Evolutionary conservation across 2,329 filamentous ascomycete genomes (phyloP), one percentile per base, ranked within the genome.

Genomic region (Pseudogymnoascus sp.): DNA sequence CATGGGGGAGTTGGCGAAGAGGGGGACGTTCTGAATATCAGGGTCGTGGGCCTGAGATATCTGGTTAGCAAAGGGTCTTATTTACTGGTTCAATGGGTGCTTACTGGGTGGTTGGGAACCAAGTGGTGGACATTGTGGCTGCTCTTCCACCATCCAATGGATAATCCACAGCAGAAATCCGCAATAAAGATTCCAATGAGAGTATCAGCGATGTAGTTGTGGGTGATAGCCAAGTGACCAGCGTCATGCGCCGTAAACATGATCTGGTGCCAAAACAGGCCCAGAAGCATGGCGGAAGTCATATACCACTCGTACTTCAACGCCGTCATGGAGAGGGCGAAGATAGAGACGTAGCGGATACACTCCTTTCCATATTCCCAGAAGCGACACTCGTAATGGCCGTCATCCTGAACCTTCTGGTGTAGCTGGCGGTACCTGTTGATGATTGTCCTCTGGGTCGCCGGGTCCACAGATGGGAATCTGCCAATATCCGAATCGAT

Each of bases 81-180:
- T 31, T 2, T 3, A 5, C 14, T 3, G 8, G 4, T 5, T 18
- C 14, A 18, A 53, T 1, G 8, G 4, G 65, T 83, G 80, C 69
- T 18, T 33, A 83, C 81, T 1, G 84, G 83, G 68, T 81, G 78
- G 76, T 88, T 88, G 47, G 85, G 87, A 63, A 88, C 76, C 2
- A 88, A 78, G 67, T 88, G 85, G 71, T 88, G 85, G 2, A 88
- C 83, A 63, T 88, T 88, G 75, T 88, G 85, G 61, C 81, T 86
- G 69, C 82, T 82, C 76, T 88, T 88, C 85, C 85, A 88, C 85
- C 85, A 88, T 16, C 85, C 84, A 62, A 88, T 84, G 2, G 83
- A 86, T 16, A 88, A 76, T 37, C 85, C 85, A 66, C 84, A 86
- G 75, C 83, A 84, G 68, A 87, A 85, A 69, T 87, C 84, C 53